Evolutionary conservation across 2,329 filamentous ascomycete genomes (phyloP).

Genomic region (Alternaria viburni): DNA sequence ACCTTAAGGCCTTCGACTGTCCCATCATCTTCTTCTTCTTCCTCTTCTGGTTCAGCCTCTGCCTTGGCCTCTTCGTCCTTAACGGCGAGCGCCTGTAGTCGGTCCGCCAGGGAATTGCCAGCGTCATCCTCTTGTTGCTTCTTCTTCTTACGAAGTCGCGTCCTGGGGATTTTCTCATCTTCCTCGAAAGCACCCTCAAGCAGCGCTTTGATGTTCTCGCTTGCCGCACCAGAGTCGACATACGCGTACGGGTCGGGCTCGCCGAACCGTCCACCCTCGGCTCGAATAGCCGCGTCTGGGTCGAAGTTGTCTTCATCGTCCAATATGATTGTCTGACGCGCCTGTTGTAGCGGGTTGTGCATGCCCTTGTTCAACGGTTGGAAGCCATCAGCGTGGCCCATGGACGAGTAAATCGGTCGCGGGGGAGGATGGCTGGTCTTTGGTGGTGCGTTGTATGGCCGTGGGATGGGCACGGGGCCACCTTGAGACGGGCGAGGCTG

Average conservation of each 20-base stretch:
- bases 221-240: slow-evolving; percentile 73
- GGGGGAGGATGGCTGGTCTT: slow-evolving; percentile 58
- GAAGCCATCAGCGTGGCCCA: slow-evolving; percentile 49
- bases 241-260: slow-evolving; percentile 65
- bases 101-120: slow-evolving; percentile 49
- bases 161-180: slow-evolving; percentile 62
- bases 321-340: slow-evolving; percentile 50
- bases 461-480: slow-evolving; percentile 53
- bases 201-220: slow-evolving; percentile 79
- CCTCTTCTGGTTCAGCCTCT: slow-evolving; percentile 42
- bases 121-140: slow-evolving; percentile 44
- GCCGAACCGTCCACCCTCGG: slow-evolving; percentile 58
- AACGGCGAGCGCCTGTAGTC: slow-evolving; percentile 53
- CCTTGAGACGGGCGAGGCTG: slow-evolving; percentile 34
- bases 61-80: slow-evolving; percentile 60
- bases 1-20: slow-evolving; percentile 82
- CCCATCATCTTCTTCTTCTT: slow-evolving; percentile 62
- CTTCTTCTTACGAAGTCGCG: slow-evolving; percentile 54
- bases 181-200: slow-evolving; percentile 82
- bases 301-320: slow-evolving; percentile 55
- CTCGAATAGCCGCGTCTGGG: slow-evolving; percentile 54
- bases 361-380: slow-evolving; percentile 45
- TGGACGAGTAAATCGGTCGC: slow-evolving; percentile 61
- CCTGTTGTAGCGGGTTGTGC: slow-evolving; percentile 36
- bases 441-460: slow-evolving; percentile 54